Evolutionary conservation across 441 rosid genomes (phyloP).

Genomic region (Pelargonium fulgidum): DNA sequence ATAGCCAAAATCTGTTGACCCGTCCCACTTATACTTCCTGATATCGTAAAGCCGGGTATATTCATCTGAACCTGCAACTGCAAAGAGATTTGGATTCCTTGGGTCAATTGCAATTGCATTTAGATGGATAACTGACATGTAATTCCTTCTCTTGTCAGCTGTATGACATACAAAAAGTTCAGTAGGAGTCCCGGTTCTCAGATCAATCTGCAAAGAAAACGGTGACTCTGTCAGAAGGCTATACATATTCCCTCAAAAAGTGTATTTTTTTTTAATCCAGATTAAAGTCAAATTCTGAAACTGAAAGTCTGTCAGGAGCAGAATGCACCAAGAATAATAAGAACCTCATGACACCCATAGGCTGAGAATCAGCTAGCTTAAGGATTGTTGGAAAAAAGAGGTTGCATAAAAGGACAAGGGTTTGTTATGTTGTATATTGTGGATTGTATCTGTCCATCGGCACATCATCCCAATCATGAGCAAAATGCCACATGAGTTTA

Average conservation of each 20-base stretch:
- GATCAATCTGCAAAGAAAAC: slow-evolving; percentile 62
- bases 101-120: slow-evolving; percentile 79
- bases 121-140: slow-evolving; percentile 35
- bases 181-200: slow-evolving; percentile 54
- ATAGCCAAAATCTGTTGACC: slow-evolving; percentile 45
- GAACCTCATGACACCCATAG: neutral
- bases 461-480: neutral
- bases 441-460: neutral
- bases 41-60: slow-evolving; percentile 76
- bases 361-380: neutral
- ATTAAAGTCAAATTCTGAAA: neutral
- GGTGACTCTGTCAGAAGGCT: slow-evolving; percentile 15
- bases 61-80: slow-evolving; percentile 73
- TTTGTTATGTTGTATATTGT: neutral
- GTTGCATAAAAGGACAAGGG: neutral
- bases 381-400: neutral
- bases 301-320: slow-evolving; percentile 7
- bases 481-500: neutral
- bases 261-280: neutral
- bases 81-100: slow-evolving; percentile 73
- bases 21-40: slow-evolving; percentile 56
- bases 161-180: slow-evolving; percentile 63
- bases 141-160: slow-evolving; percentile 30
- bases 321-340: neutral
- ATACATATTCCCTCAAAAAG: slow-evolving; percentile 4